Percentiles rank a stretch among this genome's conserved stretches.
These are phyloP conservation scores for Cordia subcordata DNA, from an alignment of 257 asterid species.

Conservation along the genomic window DNA sequence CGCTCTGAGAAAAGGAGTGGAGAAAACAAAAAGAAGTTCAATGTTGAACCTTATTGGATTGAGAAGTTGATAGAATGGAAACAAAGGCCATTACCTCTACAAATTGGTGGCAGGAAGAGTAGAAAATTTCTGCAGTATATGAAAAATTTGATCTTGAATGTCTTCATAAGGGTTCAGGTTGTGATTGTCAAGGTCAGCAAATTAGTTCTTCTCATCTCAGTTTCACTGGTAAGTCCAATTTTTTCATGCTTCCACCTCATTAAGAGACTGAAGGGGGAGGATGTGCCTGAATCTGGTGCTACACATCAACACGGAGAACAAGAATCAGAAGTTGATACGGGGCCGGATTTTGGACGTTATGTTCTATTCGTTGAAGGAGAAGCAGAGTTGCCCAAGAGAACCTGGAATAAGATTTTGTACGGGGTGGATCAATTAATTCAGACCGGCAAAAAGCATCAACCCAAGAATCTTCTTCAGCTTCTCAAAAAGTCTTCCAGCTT, in stretches of 20 bases:
- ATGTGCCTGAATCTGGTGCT: not conserved
- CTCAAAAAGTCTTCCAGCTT: not conserved
- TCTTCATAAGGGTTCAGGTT: constrained; percentile 12
- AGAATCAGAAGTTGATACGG: not conserved
- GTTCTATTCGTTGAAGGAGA: constrained; percentile 20
- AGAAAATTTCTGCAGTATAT: constrained; percentile 12
- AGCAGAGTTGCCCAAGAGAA: constrained; percentile 2
- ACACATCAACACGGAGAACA: not conserved
- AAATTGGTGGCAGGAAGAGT: constrained; percentile 2
- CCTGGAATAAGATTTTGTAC: not conserved
- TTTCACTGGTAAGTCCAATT: not conserved
- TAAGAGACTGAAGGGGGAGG: not conserved
- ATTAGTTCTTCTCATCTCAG: not conserved
- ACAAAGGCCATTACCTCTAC: constrained; percentile 2
- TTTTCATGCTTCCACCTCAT: no score
- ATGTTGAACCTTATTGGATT: constrained; percentile 12
- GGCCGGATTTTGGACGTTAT: not conserved
- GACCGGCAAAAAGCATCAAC: constrained; percentile 9
- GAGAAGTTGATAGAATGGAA: constrained; percentile 13
- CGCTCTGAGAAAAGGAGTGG: not conserved
- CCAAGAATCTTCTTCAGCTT: constrained; percentile 8
- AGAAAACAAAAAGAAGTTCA: not conserved
- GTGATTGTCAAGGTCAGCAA: constrained; percentile 3
- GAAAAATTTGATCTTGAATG: not conserved
- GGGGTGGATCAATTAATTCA: constrained; percentile 1